phyloP scores from a whole-genome alignment of 2,329 filamentous ascomycete species.

The Paradendryphiella salina region DNA sequence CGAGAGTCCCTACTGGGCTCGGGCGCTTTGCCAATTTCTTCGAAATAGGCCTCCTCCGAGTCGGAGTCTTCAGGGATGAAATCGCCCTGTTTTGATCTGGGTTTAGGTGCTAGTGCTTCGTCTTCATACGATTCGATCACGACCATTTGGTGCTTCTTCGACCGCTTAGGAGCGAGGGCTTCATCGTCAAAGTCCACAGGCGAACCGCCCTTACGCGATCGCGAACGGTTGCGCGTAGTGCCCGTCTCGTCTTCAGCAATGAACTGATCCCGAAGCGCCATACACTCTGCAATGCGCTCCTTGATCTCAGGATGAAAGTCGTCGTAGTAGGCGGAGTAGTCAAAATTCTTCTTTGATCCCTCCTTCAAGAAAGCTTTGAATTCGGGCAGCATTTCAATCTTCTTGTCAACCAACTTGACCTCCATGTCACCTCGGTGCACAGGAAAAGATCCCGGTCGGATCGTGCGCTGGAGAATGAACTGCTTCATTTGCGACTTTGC shows the following conservation, averaged over 20 bases:
- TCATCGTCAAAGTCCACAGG: constrained; percentile 1
- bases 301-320: constrained; percentile 17
- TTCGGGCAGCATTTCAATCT: constrained; percentile 11
- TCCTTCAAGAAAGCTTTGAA: constrained; percentile 9
- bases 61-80: neutral
- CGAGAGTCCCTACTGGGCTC: neutral
- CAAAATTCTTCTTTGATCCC: constrained; percentile 8
- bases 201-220: neutral
- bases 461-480: constrained; percentile 28
- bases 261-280: constrained; percentile 4
- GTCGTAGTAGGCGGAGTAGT: constrained; percentile 21
- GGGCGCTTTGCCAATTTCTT: neutral
- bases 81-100: neutral
- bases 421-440: constrained; percentile 41
- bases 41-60: constrained; percentile 2
- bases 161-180: neutral
- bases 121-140: constrained; percentile 7
- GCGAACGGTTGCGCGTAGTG: neutral
- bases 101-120: neutral
- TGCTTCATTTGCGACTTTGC: constrained; percentile 38
- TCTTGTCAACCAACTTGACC: constrained; percentile 26
- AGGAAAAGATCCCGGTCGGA: constrained; percentile 27
- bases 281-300: constrained; percentile 12
- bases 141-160: neutral
- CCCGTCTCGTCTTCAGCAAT: constrained; percentile 5